A percentile compares a stretch with the other conserved stretches of the same genome.
Conservation (phyloP, 495 filamentous ascomycete species). For the Acidiella bohemica region DNA sequence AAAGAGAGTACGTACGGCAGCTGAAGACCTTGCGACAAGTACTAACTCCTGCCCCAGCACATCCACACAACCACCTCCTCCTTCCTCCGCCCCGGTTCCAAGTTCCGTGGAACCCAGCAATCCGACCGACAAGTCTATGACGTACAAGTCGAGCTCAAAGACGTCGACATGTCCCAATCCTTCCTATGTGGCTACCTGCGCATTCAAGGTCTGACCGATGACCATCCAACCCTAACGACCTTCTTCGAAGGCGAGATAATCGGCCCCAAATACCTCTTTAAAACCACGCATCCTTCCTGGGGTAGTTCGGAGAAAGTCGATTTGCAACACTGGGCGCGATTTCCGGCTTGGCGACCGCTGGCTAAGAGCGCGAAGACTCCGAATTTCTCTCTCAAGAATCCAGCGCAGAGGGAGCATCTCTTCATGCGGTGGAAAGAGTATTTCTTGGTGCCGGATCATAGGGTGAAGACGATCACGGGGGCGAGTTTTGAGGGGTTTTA, state of each 20-base stretch:
- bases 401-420: conserved; percentile 72
- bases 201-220: conserved; percentile 91
- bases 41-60: neutral
- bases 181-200: conserved; percentile 91
- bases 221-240: conserved; percentile 90
- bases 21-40: too few relatives aligned
- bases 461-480: conserved; percentile 74
- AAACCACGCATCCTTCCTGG: conserved; percentile 81
- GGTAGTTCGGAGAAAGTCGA: conserved; percentile 87
- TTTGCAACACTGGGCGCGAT: conserved; percentile 84
- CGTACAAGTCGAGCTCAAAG: conserved; percentile 92
- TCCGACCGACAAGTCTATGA: conserved; percentile 85
- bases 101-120: conserved; percentile 79
- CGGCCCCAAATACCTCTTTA: conserved; percentile 87
- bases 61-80: conserved; percentile 54
- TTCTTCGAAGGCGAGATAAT: conserved; percentile 99
- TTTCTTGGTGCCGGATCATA: conserved; percentile 92
- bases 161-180: conserved; percentile 88
- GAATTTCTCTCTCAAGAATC: conserved; percentile 58
- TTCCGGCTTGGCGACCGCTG: conserved; percentile 70
- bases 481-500: conserved; percentile 99
- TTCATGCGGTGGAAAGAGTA: conserved; percentile 99
- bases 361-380: conserved; percentile 55
- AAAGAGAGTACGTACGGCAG: conserved; percentile 9
- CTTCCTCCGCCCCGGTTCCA: conserved; percentile 75